phyloP scores from a whole-genome alignment of 345 rosid genomes.

The Linum usitatissimum region DNA sequence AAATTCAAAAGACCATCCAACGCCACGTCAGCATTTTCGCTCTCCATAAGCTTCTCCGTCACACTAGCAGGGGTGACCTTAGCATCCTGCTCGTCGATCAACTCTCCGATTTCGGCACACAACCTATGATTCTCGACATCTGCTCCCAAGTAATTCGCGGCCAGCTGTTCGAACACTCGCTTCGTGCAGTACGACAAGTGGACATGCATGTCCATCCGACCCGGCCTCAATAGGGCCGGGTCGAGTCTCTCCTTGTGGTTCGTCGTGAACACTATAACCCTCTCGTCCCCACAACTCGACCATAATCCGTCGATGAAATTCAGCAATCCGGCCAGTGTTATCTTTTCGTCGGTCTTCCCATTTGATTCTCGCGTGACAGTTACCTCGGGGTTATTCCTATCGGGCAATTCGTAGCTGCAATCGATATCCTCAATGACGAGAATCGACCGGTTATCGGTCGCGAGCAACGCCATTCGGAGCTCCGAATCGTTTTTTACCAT shows the following conservation, averaged over 20 bases:
- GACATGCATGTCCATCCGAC: constrained; percentile 7
- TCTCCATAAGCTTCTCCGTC: constrained; percentile 1
- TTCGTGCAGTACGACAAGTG: constrained; percentile 5
- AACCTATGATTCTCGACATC: neutral
- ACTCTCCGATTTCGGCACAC: neutral
- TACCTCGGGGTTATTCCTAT: constrained; percentile 21
- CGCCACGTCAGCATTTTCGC: constrained; percentile 1
- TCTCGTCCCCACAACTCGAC: constrained; percentile 11
- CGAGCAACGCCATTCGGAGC: constrained; percentile 35
- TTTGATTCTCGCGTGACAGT: constrained; percentile 10
- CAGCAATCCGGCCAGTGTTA: neutral
- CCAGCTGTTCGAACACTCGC: neutral
- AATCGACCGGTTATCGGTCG: constrained; percentile 39
- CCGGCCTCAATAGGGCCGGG: constrained; percentile 1
- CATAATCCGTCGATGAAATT: constrained; percentile 8
- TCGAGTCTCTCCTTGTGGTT: constrained; percentile 8
- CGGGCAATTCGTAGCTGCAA: constrained; percentile 38
- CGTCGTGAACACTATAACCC: constrained; percentile 3
- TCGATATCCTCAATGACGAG: constrained; percentile 68
- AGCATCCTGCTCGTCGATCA: neutral
- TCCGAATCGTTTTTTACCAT: constrained; percentile 39
- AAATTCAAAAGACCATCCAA: neutral
- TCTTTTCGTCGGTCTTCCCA: constrained; percentile 20
- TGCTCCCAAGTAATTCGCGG: neutral
- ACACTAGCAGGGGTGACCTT: constrained; percentile 2